Evolutionary conservation across 164 flowering plant genomes (phyloP).

Genomic region (Aristolochia fimbriata): DNA sequence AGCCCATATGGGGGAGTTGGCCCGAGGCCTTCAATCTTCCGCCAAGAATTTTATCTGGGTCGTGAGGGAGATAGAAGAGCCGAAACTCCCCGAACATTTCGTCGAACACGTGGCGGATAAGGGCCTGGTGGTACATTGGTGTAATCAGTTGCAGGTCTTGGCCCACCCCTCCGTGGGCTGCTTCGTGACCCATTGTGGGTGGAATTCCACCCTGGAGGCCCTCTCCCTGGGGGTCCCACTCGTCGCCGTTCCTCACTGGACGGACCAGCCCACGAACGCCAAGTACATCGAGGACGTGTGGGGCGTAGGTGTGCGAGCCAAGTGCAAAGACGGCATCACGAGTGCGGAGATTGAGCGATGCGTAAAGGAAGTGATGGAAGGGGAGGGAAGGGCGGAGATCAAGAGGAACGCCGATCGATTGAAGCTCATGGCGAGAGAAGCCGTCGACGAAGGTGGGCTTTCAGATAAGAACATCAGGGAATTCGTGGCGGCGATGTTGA

Average conservation of each 20-base stretch:
- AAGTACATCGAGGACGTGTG: conserved; percentile 17
- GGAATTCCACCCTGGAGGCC: conserved; percentile 17
- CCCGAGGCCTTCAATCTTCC: not conserved
- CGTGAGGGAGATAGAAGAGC: not conserved
- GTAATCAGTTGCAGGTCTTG: conserved; percentile 21
- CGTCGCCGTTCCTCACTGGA: conserved; percentile 16
- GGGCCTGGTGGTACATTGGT: conserved; percentile 22
- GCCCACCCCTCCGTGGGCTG: conserved; percentile 20
- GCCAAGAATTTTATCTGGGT: conserved; percentile 2
- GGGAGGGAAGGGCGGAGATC: conserved; percentile 9
- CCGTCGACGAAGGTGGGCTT: conserved; percentile 15
- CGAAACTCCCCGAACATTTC: not conserved
- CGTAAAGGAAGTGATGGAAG: conserved; percentile 15
- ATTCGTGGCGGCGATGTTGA: conserved; percentile 9
- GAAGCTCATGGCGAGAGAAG: conserved; percentile 15
- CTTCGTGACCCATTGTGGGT: conserved; percentile 20
- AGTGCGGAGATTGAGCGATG: conserved; percentile 14
- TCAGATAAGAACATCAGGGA: conserved; percentile 15
- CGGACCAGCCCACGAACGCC: conserved; percentile 17
- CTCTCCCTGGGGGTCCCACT: conserved; percentile 15
- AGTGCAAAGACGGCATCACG: conserved; percentile 7
- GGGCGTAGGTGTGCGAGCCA: conserved; percentile 16
- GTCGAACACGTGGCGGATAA: conserved; percentile 9
- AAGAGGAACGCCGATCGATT: conserved; percentile 9
- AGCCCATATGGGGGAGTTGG: conserved; percentile 4